Conservation (phyloP, 306 rosid species). For the Rosa persica region DNA sequence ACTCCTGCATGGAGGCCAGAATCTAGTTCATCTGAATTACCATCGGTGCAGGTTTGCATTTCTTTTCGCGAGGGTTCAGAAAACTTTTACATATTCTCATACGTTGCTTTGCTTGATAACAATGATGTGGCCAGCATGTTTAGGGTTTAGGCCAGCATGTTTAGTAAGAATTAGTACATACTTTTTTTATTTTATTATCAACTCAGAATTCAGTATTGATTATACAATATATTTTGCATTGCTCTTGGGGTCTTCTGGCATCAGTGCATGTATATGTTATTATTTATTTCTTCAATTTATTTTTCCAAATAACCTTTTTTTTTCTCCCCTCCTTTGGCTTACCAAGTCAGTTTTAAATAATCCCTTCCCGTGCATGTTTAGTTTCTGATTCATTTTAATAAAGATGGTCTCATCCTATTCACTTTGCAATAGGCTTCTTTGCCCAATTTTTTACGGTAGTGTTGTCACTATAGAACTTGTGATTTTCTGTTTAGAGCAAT, state of each 20-base stretch:
- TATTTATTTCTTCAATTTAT: neutral
- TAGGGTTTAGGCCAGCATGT: neutral
- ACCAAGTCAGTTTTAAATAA: neutral
- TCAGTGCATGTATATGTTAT: neutral
- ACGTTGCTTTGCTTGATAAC: neutral
- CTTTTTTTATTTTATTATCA: neutral
- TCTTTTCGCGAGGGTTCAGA: conserved; percentile 25
- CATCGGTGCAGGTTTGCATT: conserved; percentile 88
- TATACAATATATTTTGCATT: neutral
- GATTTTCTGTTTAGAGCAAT: conserved; percentile 1
- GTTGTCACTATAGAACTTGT: neutral
- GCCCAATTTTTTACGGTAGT: neutral
- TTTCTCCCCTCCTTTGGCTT: neutral
- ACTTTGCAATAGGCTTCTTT: neutral
- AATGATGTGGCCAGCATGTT: neutral
- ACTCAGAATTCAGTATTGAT: neutral
- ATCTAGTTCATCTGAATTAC: conserved; percentile 54
- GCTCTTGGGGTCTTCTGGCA: neutral
- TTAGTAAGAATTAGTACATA: neutral
- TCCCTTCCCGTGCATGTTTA: neutral
- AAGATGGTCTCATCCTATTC: neutral
- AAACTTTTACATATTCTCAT: conserved; percentile 3
- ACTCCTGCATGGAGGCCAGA: conserved; percentile 80
- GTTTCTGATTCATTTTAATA: neutral
- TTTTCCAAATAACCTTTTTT: neutral